Base-by-base conservation (phyloP, 2,329 filamentous ascomycete genomes). In the Penicillium carneum region DNA sequence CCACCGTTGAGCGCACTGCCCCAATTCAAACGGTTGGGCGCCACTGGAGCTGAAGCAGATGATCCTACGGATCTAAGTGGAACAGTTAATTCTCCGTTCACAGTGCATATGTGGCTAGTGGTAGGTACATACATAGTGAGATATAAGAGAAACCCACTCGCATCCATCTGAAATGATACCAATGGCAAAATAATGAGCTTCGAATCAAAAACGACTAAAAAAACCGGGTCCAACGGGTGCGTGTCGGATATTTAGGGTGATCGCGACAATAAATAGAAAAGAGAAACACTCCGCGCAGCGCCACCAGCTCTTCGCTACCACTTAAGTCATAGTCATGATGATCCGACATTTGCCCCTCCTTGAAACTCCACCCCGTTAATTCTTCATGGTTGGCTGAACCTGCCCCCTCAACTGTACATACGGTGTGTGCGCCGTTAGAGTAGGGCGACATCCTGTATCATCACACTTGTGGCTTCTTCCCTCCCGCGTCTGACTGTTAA, bases 221-320 rank as follows among this genome's bases (percentile, higher is more conserved):
- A 50, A 66, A 54, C 20, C 18, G 57, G 60, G 51, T 56, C 51
- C 6, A 54, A 20, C 52, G 62, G 66, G 62, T 63, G 62, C 43
- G 55, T 56, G 61, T 67, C 59, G 63, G 66, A 64, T 55, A 67
- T 59, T 68, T 65, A 46, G 57, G 66, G 43, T 53, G 64, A 66
- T 66, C 63, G 50, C 53, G 38, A 49, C 34, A 63, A 61, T 57
- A 59, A 59, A 48, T 59, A 63, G 43, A 59, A 51, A 20, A 36
- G 34, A 60, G 43, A 60, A 43, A 48, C 51, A 46, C 29, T 45
- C 41, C 46, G 45, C 43, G 42, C 54, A 52, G 36, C 51, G 53
- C 57, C 52, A 50, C 46, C 49, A 59, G 57, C 55, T 56, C 60
- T 38, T 62, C 62, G 49, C 57, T 63, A 52, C 66, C 66, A 63